Evolutionary conservation across 2,329 filamentous ascomycete genomes (phyloP).

Genomic region (Biscogniauxia sp.): DNA sequence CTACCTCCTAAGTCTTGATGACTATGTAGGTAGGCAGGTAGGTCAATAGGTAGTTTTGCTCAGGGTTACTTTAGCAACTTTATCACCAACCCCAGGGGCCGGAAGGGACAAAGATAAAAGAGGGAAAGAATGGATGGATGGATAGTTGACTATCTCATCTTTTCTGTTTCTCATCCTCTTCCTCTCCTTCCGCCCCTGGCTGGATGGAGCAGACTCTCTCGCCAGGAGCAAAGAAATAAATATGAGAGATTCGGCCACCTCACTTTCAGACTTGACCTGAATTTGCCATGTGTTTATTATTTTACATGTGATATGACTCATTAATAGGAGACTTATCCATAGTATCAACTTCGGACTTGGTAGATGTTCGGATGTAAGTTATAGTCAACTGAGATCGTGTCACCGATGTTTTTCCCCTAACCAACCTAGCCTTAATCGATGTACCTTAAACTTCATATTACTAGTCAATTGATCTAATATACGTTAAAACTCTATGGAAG

Average conservation of each 20-base stretch:
- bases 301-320: no score
- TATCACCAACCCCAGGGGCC: background rate
- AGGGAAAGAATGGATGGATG: background rate
- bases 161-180: background rate
- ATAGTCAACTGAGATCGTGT: no score
- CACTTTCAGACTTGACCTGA: conserved; percentile 5
- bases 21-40: conserved; percentile 12
- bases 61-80: background rate
- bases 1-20: conserved; percentile 7
- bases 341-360: no score
- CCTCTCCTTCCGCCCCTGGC: conserved; percentile 10
- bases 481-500: no score
- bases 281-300: no score
- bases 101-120: background rate
- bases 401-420: no score
- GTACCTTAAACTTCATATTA: no score
- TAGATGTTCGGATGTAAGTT: no score
- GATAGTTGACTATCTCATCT: background rate
- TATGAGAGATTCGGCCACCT: conserved; percentile 28
- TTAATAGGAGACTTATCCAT: no score
- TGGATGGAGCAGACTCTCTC: conserved; percentile 15
- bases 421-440: no score
- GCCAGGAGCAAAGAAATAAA: conserved; percentile 22
- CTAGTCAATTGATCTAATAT: no score
- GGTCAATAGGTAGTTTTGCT: no score